Conservation (phyloP, 1,284 basidiomycete species). For the Tilletia indica region DNA sequence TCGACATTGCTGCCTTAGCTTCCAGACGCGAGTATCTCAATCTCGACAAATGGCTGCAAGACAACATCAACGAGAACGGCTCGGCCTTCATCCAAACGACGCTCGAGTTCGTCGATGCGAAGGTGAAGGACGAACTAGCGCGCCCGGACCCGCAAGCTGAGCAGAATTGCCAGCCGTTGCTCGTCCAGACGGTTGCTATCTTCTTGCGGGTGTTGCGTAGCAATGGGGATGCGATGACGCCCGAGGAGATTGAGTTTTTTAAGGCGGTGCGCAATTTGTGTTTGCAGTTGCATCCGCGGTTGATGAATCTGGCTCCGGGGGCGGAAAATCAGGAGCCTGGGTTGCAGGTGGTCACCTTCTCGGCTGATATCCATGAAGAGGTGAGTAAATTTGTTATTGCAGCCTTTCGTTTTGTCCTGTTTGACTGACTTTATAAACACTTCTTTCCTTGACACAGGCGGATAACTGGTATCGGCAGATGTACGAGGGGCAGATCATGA, state of each 20-base stretch:
- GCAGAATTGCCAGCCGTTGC: constrained; percentile 49
- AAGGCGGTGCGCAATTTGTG: constrained; percentile 89
- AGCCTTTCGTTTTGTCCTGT: constrained; percentile 12
- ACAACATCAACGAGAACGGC: constrained; percentile 75
- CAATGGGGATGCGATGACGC: constrained; percentile 57
- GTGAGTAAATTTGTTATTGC: constrained; percentile 58
- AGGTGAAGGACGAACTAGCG: constrained; percentile 51
- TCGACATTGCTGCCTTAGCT: constrained; percentile 86
- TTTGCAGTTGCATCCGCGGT: constrained; percentile 89
- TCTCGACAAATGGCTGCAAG: constrained; percentile 91
- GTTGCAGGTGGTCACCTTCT: constrained; percentile 82
- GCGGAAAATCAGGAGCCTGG: constrained; percentile 82
- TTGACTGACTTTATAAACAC: not conserved
- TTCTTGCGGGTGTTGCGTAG: constrained; percentile 51
- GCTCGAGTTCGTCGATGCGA: constrained; percentile 52
- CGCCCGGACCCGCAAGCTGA: constrained; percentile 52
- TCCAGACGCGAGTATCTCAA: constrained; percentile 90
- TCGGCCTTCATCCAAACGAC: constrained; percentile 77
- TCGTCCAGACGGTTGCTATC: constrained; percentile 51
- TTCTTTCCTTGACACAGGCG: constrained; percentile 27
- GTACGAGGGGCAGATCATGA: constrained; percentile 86
- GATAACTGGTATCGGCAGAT: constrained; percentile 96
- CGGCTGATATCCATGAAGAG: constrained; percentile 83
- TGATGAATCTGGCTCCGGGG: constrained; percentile 90
- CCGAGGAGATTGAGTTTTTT: constrained; percentile 80